A percentile compares a stretch with the other conserved stretches of the same genome.
Conservation (phyloP, 2,329 filamentous ascomycete species). For the Talaromyces funiculosus region DNA sequence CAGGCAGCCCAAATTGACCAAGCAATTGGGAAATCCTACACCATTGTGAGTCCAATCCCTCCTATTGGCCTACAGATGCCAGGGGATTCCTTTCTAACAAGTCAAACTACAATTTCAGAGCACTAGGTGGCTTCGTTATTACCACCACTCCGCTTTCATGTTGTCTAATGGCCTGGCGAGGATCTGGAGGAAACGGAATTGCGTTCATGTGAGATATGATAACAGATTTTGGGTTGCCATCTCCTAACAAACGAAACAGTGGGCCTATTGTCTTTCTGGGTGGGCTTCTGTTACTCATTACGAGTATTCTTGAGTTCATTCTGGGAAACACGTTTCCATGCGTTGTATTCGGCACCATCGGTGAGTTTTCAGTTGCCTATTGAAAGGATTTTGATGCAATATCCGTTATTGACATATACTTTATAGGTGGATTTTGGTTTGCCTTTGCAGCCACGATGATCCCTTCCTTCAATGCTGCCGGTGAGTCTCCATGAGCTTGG, state of each 20-base stretch:
- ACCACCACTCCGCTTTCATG: constrained; percentile 46
- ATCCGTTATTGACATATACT: not conserved
- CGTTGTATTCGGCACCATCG: constrained; percentile 52
- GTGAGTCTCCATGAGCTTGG: constrained; percentile 23
- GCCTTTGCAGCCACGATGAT: constrained; percentile 52
- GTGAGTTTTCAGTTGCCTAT: constrained; percentile 23
- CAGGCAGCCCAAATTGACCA: not conserved
- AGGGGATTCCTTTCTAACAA: not conserved
- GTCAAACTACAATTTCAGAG: constrained; percentile 30
- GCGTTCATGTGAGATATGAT: constrained; percentile 4
- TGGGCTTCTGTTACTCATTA: constrained; percentile 49
- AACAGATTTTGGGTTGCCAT: not conserved
- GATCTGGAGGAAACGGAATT: constrained; percentile 18
- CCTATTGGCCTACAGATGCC: not conserved
- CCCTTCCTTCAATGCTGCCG: constrained; percentile 49
- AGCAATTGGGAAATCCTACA: constrained; percentile 26
- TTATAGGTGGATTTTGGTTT: constrained; percentile 48
- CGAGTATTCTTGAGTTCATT: constrained; percentile 52
- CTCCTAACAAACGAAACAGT: not conserved
- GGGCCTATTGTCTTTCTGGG: constrained; percentile 24
- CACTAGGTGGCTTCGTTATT: constrained; percentile 49
- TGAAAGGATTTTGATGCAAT: not conserved
- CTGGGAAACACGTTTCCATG: constrained; percentile 56
- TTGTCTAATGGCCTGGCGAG: constrained; percentile 53
- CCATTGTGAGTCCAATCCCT: constrained; percentile 19